These are phyloP conservation scores for Ploettnerulaceae sp. DNA, from an alignment of 2,329 filamentous ascomycete species.

Conservation along the genomic window DNA sequence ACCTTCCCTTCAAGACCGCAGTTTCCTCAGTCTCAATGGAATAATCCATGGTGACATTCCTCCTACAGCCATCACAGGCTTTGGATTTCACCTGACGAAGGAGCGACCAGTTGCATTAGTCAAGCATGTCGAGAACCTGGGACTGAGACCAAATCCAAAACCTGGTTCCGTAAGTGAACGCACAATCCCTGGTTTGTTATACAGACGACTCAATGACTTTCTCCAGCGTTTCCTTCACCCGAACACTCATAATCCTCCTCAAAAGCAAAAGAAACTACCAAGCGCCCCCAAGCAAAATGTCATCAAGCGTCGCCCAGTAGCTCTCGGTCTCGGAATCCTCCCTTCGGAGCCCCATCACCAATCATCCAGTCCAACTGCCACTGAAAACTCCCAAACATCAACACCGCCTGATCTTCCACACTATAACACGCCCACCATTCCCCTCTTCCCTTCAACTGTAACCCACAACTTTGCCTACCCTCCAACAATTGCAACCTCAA, in stretches of 20 bases:
- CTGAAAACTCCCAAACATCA: neutral
- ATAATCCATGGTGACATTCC: conserved; percentile 47
- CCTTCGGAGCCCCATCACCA: neutral
- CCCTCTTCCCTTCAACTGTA: neutral
- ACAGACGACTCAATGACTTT: too few relatives aligned
- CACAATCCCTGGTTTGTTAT: neutral
- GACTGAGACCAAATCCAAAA: conserved; percentile 24
- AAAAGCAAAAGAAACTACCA: too few relatives aligned
- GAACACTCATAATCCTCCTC: neutral
- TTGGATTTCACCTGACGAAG: conserved; percentile 44
- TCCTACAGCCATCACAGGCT: conserved; percentile 46
- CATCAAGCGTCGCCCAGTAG: neutral
- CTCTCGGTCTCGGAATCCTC: conserved; percentile 17
- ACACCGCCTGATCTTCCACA: neutral
- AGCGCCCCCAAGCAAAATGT: neutral
- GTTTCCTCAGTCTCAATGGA: conserved; percentile 46
- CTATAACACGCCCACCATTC: neutral
- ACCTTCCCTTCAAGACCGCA: conserved; percentile 39
- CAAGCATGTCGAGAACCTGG: conserved; percentile 27
- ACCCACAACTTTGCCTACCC: neutral
- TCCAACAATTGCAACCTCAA: neutral
- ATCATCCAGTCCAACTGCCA: neutral
- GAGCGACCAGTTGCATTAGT: conserved; percentile 37
- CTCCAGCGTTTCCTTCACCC: neutral
- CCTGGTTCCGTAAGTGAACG: conserved; percentile 18